A percentile compares a stretch with the other conserved stretches of the same genome.
Evolutionary conservation across 2,329 filamentous ascomycete species (phyloP).

Genomic region (Paraphoma chrysanthemicola): DNA sequence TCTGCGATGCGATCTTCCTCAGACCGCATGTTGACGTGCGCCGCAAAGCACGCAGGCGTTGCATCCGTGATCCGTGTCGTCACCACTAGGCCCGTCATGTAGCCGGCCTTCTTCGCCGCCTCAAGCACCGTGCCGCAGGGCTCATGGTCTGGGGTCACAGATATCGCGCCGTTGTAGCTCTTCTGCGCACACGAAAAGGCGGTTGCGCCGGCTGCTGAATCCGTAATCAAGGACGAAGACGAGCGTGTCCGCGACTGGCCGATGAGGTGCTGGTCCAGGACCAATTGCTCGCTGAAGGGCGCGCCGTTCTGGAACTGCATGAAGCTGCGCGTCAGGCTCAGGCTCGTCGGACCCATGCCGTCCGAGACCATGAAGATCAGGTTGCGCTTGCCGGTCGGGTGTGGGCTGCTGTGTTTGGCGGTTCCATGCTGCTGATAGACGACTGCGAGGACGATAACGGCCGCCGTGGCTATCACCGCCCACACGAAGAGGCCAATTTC

Average conservation of each 20-base stretch:
- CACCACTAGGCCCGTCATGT: conserved; percentile 91
- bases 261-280: conserved; percentile 87
- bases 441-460: conserved; percentile 81
- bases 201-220: conserved; percentile 95
- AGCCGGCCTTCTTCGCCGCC: conserved; percentile 89
- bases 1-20: conserved; percentile 92
- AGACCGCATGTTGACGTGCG: conserved; percentile 78
- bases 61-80: conserved; percentile 96
- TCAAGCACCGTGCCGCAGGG: conserved; percentile 94
- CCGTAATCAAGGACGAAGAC: conserved; percentile 84
- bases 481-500: conserved; percentile 81
- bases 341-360: conserved; percentile 93
- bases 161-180: conserved; percentile 97
- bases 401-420: conserved; percentile 36
- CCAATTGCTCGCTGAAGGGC: conserved; percentile 76
- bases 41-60: conserved; percentile 92
- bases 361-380: conserved; percentile 99
- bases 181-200: conserved; percentile 93
- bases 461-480: conserved; percentile 80
- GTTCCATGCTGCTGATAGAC: conserved; percentile 68
- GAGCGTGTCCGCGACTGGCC: conserved; percentile 88
- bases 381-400: conserved; percentile 76
- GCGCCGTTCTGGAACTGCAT: conserved; percentile 78
- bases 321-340: conserved; percentile 86
- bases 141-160: conserved; percentile 80